Base-by-base conservation (phyloP, 2,329 filamentous ascomycete species). In the Stemphylium vesicarium region DNA sequence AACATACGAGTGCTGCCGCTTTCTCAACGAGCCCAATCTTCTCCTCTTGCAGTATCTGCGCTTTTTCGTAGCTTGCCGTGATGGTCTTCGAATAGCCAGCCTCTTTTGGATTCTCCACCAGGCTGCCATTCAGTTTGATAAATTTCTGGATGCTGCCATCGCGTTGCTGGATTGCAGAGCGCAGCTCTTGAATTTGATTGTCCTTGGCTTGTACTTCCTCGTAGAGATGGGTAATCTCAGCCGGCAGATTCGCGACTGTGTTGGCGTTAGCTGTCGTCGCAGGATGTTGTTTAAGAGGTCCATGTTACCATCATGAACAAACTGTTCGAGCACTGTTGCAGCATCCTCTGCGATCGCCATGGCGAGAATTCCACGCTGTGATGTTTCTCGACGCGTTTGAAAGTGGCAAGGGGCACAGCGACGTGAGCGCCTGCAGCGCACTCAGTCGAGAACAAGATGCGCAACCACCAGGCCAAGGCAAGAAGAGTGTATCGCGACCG, bases 191-290 rank as follows among this genome's bases (percentile, higher is more conserved):
- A 63, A 91, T 89, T 61, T 86, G 82, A 44, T 85, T 83, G 72
- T 96, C 91, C 75, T 93, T 94, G 72, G 90, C 88, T 69, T 87
- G 82, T 60, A 94, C 90, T 77, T 95, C 91, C 71, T 93, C 90
- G 69, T 93, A 88, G 59, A 94, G 83, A 78, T 93, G 92, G 16
- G 88, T 87, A 56, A 95, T 87, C 77, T 95, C 91, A 60, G 91
- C 89, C 58, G 90, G 90, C 24, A 94, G 82, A 69, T 95, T 95
- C 66, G 89, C 87, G 16, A 89, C 88, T 81, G 57, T 4, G 10
- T 29, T 2, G 18, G 6, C 10, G 41, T 73, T 49, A 69, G 62
- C 45, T 26, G 38, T 16, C 18, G 22, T 20, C 15, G 6, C 15
- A 31, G 31, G 22, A 20, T 24, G 20, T 20, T 29, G 20, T 42